These are phyloP conservation scores for Coniochaeta sp. DNA, from an alignment of 2,329 filamentous ascomycete species.

Conservation along the genomic window DNA sequence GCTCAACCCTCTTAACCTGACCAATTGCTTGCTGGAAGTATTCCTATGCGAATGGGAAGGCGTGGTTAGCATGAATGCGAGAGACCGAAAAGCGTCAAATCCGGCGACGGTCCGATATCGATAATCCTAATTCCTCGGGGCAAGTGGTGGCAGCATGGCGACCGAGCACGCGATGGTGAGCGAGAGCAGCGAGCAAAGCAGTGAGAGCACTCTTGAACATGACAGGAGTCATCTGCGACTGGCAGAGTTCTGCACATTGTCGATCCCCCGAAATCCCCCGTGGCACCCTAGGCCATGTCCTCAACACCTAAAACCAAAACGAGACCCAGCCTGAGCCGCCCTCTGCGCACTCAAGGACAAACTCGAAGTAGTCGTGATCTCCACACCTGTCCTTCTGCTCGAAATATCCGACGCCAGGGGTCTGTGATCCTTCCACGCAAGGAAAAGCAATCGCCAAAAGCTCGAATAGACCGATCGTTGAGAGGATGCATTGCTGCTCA, in stretches of 20 bases:
- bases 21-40: slow-evolving; percentile 88
- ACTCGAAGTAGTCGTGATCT: not conserved
- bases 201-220: slow-evolving; percentile 20
- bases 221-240: slow-evolving; percentile 14
- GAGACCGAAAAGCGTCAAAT: slow-evolving; percentile 22
- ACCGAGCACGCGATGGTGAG: slow-evolving; percentile 4
- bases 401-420: not conserved
- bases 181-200: slow-evolving; percentile 27
- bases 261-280: not conserved
- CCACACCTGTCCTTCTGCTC: not conserved
- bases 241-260: slow-evolving; percentile 7
- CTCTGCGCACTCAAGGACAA: not conserved
- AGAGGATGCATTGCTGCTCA: slow-evolving; percentile 12
- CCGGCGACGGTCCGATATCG: slow-evolving; percentile 10
- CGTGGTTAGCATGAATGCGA: slow-evolving; percentile 62
- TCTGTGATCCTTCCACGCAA: not conserved
- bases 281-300: not conserved
- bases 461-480: slow-evolving; percentile 2
- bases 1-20: slow-evolving; percentile 80
- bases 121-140: slow-evolving; percentile 11
- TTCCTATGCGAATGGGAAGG: slow-evolving; percentile 65
- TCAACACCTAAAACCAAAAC: not conserved
- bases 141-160: slow-evolving; percentile 3
- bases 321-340: not conserved
- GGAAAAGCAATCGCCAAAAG: not conserved